Evolutionary conservation across 2,329 filamentous ascomycete genomes (phyloP).

Genomic region (Metarhizium rileyi): DNA sequence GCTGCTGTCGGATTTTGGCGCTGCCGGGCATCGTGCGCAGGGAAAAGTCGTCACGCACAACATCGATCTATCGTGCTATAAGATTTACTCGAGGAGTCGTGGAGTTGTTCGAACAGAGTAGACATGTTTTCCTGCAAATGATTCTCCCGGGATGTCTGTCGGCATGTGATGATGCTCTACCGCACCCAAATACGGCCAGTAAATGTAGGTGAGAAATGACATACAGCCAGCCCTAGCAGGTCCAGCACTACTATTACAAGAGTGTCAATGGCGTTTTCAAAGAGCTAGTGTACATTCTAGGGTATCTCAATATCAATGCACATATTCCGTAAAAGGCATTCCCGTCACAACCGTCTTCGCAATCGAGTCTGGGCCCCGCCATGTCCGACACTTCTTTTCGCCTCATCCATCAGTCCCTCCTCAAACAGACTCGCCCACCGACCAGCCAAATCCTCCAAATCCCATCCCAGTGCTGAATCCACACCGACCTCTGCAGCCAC

Average conservation of each 20-base stretch:
- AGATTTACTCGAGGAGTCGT: no score
- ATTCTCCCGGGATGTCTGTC: no score
- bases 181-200: not conserved
- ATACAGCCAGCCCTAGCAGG: no score
- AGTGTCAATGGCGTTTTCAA: not conserved
- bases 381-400: conserved; percentile 14
- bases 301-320: not conserved
- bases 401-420: conserved; percentile 20
- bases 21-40: no score
- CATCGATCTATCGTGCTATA: no score
- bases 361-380: not conserved
- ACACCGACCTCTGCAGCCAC: conserved; percentile 43
- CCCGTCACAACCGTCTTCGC: not conserved
- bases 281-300: not conserved
- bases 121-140: no score
- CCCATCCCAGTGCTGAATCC: conserved; percentile 12
- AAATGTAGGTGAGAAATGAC: no score
- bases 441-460: conserved; percentile 19
- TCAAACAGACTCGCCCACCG: conserved; percentile 26
- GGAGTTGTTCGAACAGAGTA: no score
- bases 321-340: no score
- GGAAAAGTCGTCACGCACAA: no score
- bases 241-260: no score
- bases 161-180: not conserved
- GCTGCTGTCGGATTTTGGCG: no score